Evolutionary conservation across 371 early-diverging fungal genomes (phyloP), one percentile per base, ranked within the genome.

Genomic region (Phascolomyces articulosus): DNA sequence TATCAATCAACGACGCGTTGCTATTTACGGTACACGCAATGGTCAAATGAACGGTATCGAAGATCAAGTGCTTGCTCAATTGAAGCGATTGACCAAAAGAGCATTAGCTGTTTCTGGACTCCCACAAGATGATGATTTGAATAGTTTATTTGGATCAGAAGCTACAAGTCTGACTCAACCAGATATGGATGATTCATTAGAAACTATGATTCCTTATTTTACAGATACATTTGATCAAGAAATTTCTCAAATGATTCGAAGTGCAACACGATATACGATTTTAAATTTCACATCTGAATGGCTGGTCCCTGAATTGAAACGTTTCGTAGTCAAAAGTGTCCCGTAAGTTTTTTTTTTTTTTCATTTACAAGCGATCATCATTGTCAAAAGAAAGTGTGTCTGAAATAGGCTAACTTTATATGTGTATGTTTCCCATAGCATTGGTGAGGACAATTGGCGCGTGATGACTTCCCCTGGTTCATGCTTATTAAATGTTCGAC

Each of bases 371-470:
- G 7, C 44, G 31, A 26, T 20, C 38, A 23, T 2, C 3, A 38
- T 28, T 23, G 18, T 40, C 10, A 6, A n/a, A 15, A 40, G 20
- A n/a, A n/a, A n/a, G n/a, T n/a, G n/a, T n/a, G n/a, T n/a, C n/a
- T n/a, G n/a, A n/a, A n/a, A n/a, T n/a, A 16, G 8, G 27, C n/a
- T 28, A 27, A n/a, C 16, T n/a, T 13, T 34, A 59, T 60, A 16
- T 53, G 20, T 9, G 15, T 34, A 24, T 13, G 11, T 40, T 41
- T 56, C 31, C 34, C 60, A 8, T 58, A 85, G 85, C 41, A 89
- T 94, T 40, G 92, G 91, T 16, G 88, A 85, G 59, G 89, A 92
- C 64, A 94, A 94, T 64, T 94, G 93, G 93, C 80, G 89, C 54
- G 91, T 89, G 38, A 89, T 91, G 74, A 90, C 92, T 0, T 85